A percentile compares a stretch with the other conserved stretches of the same genome.
These are phyloP conservation scores for Candida nemodendra DNA, from an alignment of 805 yeast genomes.

Conservation along the genomic window DNA sequence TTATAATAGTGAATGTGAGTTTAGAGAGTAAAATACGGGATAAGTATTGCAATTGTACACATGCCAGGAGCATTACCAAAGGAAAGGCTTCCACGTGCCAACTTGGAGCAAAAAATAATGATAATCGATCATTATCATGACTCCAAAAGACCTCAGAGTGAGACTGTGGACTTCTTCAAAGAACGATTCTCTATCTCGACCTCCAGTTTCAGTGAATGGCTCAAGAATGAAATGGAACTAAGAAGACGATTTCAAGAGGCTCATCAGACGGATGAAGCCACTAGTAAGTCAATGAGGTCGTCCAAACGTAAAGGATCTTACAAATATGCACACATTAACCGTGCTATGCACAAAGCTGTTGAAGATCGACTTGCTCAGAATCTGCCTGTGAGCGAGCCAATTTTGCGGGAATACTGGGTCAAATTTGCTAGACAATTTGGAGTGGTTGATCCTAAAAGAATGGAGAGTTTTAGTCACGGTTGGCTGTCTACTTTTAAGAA, in stretches of 20 bases:
- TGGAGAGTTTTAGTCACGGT: slow-evolving; percentile 57
- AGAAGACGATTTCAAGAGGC: slow-evolving; percentile 43
- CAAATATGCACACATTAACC: slow-evolving; percentile 57
- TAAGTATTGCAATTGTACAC: background rate
- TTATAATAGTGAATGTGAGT: too few species aligned
- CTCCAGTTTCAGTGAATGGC: slow-evolving; percentile 60
- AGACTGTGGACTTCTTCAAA: slow-evolving; percentile 52
- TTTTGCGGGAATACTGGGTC: slow-evolving; percentile 56
- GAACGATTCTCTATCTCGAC: slow-evolving; percentile 55
- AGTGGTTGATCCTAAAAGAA: slow-evolving; percentile 58
- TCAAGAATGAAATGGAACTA: slow-evolving; percentile 51
- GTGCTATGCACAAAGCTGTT: slow-evolving; percentile 57
- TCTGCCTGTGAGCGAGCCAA: slow-evolving; percentile 53
- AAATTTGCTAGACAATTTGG: slow-evolving; percentile 54
- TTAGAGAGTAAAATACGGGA: background rate
- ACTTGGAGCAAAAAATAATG: slow-evolving; percentile 56
- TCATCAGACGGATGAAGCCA: slow-evolving; percentile 21
- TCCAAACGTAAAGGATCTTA: slow-evolving; percentile 47
- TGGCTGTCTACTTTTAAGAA: slow-evolving; percentile 63
- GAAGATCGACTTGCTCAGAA: slow-evolving; percentile 41
- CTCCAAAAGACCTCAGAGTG: slow-evolving; percentile 53
- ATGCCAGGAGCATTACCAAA: slow-evolving; percentile 4
- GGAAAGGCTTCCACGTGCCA: slow-evolving; percentile 45
- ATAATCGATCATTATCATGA: slow-evolving; percentile 51
- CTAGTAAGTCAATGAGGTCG: slow-evolving; percentile 23